Percentiles rank a stretch among this genome's conserved stretches.
Conservation (phyloP, 2,329 filamentous ascomycete genomes). For the Aspergillus oerlinghausenensis region DNA sequence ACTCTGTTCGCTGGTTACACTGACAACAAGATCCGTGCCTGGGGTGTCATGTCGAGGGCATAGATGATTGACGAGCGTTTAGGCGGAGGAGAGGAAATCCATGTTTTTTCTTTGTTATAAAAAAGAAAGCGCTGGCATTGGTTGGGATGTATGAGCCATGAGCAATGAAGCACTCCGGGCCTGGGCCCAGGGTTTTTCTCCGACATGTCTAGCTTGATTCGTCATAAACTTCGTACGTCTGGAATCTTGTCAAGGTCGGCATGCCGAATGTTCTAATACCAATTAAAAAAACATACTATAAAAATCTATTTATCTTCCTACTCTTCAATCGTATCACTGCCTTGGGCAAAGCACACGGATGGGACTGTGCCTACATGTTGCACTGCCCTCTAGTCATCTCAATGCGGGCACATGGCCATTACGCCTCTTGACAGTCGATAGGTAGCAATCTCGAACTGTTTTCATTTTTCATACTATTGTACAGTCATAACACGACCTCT, state of each 20-base stretch:
- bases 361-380: too few species aligned
- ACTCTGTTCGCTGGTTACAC: constrained; percentile 99
- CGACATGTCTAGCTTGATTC: constrained; percentile 36
- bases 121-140: constrained; percentile 35
- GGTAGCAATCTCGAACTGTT: too few species aligned
- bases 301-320: neutral
- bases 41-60: constrained; percentile 95
- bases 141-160: constrained; percentile 42
- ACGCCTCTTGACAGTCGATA: neutral
- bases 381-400: too few species aligned
- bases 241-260: constrained; percentile 30
- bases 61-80: constrained; percentile 43
- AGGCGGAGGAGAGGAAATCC: constrained; percentile 19
- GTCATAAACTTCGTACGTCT: constrained; percentile 28
- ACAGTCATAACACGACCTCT: neutral
- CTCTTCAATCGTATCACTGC: neutral
- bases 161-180: constrained; percentile 38
- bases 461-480: neutral
- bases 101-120: constrained; percentile 26
- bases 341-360: too few species aligned
- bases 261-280: constrained; percentile 39
- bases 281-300: constrained; percentile 25
- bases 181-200: constrained; percentile 24
- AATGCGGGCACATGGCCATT: too few species aligned
- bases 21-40: constrained; percentile 97